Evolutionary conservation across 768 basidiomycete genomes (phyloP), one percentile per base, ranked within the genome.

Genomic region (Gloeostereum incarnatum): DNA sequence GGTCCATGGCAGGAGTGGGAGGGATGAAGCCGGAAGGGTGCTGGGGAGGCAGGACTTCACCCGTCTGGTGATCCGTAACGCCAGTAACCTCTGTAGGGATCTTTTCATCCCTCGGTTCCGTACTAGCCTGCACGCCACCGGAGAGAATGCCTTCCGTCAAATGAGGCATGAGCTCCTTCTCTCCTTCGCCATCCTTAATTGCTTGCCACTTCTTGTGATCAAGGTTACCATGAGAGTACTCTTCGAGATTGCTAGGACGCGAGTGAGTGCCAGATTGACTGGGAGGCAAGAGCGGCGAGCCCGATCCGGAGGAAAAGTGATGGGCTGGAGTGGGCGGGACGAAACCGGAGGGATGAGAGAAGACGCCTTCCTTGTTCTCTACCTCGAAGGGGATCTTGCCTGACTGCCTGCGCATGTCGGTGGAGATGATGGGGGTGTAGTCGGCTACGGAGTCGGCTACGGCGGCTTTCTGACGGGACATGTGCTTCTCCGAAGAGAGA

Each of bases 381-480:
- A 66, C 54, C 45, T 69, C 68, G 17, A 63, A 64, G 1, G 68
- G 68, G 5, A 69, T 55, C 50, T 69, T 69, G 44, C 60, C 58
- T 4, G 50, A 47, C 9, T 31, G 40, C 4, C 26, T 34, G 13
- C 45, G 38, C 7, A 50, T 48, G 5, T 52, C 45, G 1, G 51
- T 54, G 6, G 46, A 56, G 18, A 47, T 34, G 13, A 41, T 52
- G 2, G 49, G 21, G 31, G 59, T 47, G 14, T 49, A 21, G 19
- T 55, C 50, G 36, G 54, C 43, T 38, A 61, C 55, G 26, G 51
- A 49, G 17, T 47, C 44, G 7, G 57, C 53, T 16, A 63, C 53
- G 1, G 60, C 51, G 0, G 44, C 55, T 1, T 56, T 62, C 40
- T 62, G 61, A n/a, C n/a, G n/a, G n/a, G n/a, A n/a, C n/a, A n/a